Evolutionary conservation across 2,329 filamentous ascomycete genomes (phyloP).

Genomic region (Plenodomus lindquistii): DNA sequence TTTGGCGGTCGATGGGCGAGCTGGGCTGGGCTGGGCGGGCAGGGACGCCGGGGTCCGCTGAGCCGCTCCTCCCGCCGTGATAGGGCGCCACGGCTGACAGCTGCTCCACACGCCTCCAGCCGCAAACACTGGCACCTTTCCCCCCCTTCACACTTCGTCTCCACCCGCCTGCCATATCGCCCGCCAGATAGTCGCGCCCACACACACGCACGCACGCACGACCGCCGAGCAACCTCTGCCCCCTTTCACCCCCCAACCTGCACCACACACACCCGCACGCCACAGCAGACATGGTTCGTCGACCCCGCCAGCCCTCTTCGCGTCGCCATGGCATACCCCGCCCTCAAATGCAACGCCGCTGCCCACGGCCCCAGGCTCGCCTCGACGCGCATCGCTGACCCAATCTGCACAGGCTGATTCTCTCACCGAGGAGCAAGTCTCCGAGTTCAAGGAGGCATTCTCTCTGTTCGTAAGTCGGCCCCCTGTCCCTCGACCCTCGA

Average conservation of each 20-base stretch:
- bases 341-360: constrained; percentile 37
- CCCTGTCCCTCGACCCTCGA: constrained; percentile 4
- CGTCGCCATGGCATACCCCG: constrained; percentile 37
- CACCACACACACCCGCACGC: constrained; percentile 5
- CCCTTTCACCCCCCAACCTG: constrained; percentile 1
- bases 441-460: constrained; percentile 99
- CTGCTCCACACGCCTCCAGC: constrained; percentile 31
- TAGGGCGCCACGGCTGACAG: constrained; percentile 25
- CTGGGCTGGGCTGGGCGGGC: no score
- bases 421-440: constrained; percentile 99
- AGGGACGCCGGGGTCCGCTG: constrained; percentile 13
- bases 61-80: constrained; percentile 17
- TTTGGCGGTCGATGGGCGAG: not conserved
- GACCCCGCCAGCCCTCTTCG: constrained; percentile 26
- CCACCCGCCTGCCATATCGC: constrained; percentile 1
- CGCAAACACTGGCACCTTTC: constrained; percentile 30
- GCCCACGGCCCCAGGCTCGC: constrained; percentile 18
- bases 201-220: constrained; percentile 2
- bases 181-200: not conserved
- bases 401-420: constrained; percentile 76
- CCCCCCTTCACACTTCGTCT: constrained; percentile 20
- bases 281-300: constrained; percentile 44
- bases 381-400: constrained; percentile 28
- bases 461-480: constrained; percentile 89
- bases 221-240: constrained; percentile 7